A percentile compares a stretch with the other conserved stretches of the same genome.
These are phyloP conservation scores for Astrothelium subdiscretum DNA, from an alignment of 495 filamentous ascomycete genomes.

Conservation along the genomic window DNA sequence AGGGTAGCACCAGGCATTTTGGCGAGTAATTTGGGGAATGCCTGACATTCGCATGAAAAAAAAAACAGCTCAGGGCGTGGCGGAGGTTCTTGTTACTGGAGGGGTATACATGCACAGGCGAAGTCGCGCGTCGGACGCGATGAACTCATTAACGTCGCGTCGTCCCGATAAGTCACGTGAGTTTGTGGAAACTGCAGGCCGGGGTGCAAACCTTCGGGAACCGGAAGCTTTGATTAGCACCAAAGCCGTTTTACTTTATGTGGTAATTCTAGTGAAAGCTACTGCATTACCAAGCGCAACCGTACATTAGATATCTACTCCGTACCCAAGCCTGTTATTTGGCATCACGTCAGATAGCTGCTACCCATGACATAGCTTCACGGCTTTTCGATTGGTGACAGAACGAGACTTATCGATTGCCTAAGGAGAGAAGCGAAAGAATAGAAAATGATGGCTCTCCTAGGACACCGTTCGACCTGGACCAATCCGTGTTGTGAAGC, in stretches of 20 bases:
- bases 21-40: background rate
- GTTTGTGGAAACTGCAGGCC: no score
- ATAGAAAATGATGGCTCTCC: no score
- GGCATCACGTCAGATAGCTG: no score
- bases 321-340: no score
- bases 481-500: background rate
- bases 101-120: background rate
- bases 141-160: slow-evolving; percentile 1
- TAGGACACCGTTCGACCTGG: background rate
- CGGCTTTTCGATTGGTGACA: no score
- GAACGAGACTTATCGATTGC: background rate
- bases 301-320: no score
- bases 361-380: no score
- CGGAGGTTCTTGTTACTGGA: no score
- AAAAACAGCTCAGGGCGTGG: no score
- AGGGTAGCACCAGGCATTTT: slow-evolving; percentile 41
- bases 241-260: no score
- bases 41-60: background rate
- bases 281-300: no score
- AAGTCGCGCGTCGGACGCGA: background rate
- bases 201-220: background rate
- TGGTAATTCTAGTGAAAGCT: no score
- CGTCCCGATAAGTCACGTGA: background rate
- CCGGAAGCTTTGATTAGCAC: background rate
- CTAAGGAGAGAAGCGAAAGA: background rate